Evolutionary conservation across 495 filamentous ascomycete species (phyloP), one percentile per base, ranked within the genome.

Genomic region (Melanomma pulvis-pyrius): DNA sequence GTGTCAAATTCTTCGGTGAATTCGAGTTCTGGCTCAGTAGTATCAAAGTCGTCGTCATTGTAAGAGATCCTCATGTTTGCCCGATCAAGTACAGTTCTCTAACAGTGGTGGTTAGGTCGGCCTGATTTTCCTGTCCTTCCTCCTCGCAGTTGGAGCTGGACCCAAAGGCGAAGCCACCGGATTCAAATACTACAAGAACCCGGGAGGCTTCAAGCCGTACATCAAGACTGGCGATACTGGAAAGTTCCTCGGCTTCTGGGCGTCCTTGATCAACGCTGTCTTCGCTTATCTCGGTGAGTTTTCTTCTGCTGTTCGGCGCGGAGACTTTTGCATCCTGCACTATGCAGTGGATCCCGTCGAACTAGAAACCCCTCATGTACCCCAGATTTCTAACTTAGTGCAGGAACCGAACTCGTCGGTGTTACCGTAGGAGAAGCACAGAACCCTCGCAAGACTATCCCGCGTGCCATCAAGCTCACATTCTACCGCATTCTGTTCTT

Each of bases 381-480:
- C 12, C 19, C 28, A 44, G 9, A 29, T 28, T 53, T 55, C 32
- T 65, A 25, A 67, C 29, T 44, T 48, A 26, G 1, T 4, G 28
- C 19, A 67, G 90, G 92, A 52, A 94, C 92, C 1, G 92, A 97
- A 77, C 80, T 94, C 44, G 87, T 97, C 57, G 92, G 87, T 67
- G 81, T 87, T 28, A 85, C 85, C 4, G 83, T 84, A 26, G 84
- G 84, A 34, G 76, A 79, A 51, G 71, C 76, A 0, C 74, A 75
- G 49, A 77, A 79, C 51, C 76, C 76, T 7, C 65, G 74, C 53
- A 74, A 74, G 60, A 74, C 69, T 25, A 72, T 78, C 55, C 76
- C 76, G 19, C 69, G 74, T 28, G 76, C 74, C 32, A 76, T 78
- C 65, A 74, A 76, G 68, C 67, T 75, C 21, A 76, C 73, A 25